Evolutionary conservation across 2,329 filamentous ascomycete species (phyloP).

Genomic region (Pseudonectria buxi): DNA sequence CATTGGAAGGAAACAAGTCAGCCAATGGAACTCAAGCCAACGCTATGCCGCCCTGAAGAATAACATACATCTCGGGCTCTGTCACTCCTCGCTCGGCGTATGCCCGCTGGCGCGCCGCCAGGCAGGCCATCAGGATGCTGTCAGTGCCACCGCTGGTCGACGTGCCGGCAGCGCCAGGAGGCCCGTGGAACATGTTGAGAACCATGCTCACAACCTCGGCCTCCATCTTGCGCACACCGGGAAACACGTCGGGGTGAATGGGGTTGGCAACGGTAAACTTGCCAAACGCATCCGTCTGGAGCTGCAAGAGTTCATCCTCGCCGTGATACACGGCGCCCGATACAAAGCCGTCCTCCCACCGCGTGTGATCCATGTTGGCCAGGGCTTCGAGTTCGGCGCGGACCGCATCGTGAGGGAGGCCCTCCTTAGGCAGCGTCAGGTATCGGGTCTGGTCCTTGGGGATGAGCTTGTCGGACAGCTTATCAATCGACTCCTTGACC

Average conservation of each 20-base stretch:
- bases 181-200: constrained; percentile 80
- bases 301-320: constrained; percentile 68
- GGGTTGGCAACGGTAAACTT: constrained; percentile 94
- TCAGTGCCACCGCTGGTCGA: constrained; percentile 92
- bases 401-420: constrained; percentile 73
- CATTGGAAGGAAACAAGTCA: background rate
- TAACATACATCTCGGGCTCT: constrained; percentile 82
- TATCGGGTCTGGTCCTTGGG: constrained; percentile 66
- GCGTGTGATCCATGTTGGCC: constrained; percentile 82
- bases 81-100: constrained; percentile 79
- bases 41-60: background rate
- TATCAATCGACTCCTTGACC: constrained; percentile 69
- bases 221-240: constrained; percentile 98
- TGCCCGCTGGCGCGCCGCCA: constrained; percentile 85
- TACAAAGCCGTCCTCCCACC: constrained; percentile 94
- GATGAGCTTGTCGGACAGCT: constrained; percentile 78
- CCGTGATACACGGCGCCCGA: constrained; percentile 96
- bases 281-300: constrained; percentile 90
- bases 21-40: background rate
- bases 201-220: constrained; percentile 97
- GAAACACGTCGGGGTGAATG: constrained; percentile 97
- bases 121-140: constrained; percentile 91
- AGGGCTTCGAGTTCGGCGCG: constrained; percentile 72
- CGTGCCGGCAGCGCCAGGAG: constrained; percentile 76
- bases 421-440: constrained; percentile 71